A percentile compares a stretch with the other conserved stretches of the same genome.
These are phyloP conservation scores for Aspergillus indologenus DNA, from an alignment of 495 filamentous ascomycete genomes.

Conservation along the genomic window DNA sequence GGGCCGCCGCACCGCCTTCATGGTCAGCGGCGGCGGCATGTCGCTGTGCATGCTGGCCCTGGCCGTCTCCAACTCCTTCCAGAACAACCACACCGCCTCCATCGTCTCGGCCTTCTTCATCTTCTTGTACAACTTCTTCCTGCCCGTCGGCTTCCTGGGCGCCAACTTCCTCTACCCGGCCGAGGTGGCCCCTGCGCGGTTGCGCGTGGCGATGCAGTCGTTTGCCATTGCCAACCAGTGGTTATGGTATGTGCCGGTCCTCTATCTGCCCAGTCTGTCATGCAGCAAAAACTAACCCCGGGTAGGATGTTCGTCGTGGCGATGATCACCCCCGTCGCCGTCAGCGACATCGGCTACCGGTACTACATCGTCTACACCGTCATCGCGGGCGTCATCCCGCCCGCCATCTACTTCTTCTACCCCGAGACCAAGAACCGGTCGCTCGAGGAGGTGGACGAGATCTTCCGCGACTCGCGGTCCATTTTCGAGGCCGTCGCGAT, in stretches of 20 bases:
- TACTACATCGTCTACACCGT: conserved; percentile 54
- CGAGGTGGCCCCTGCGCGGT: conserved; percentile 44
- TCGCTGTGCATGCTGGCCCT: conserved; percentile 28
- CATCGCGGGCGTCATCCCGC: conserved; percentile 29
- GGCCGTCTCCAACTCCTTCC: conserved; percentile 38
- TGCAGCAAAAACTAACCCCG: background rate
- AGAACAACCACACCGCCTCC: conserved; percentile 35
- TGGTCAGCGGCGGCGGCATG: conserved; percentile 27
- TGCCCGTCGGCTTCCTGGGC: conserved; percentile 50
- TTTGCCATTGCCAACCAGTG: conserved; percentile 46
- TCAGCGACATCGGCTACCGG: conserved; percentile 48
- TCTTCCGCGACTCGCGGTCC: conserved; percentile 14
- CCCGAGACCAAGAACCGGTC: conserved; percentile 19
- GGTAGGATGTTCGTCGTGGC: conserved; percentile 43
- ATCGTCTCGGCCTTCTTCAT: conserved; percentile 37
- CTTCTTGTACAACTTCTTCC: conserved; percentile 51
- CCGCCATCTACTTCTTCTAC: conserved; percentile 59
- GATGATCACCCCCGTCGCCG: conserved; percentile 52
- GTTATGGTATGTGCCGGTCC: conserved; percentile 25
- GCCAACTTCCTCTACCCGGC: conserved; percentile 51
- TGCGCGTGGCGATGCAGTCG: conserved; percentile 47
- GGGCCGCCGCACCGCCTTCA: conserved; percentile 31
- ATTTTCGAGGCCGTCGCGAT: conserved; percentile 3
- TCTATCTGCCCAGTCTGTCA: background rate
- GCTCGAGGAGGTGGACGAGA: conserved; percentile 16